Evolutionary conservation across 2,329 filamentous ascomycete species (phyloP).

Genomic region (Magnaporthiopsis rhizophila): DNA sequence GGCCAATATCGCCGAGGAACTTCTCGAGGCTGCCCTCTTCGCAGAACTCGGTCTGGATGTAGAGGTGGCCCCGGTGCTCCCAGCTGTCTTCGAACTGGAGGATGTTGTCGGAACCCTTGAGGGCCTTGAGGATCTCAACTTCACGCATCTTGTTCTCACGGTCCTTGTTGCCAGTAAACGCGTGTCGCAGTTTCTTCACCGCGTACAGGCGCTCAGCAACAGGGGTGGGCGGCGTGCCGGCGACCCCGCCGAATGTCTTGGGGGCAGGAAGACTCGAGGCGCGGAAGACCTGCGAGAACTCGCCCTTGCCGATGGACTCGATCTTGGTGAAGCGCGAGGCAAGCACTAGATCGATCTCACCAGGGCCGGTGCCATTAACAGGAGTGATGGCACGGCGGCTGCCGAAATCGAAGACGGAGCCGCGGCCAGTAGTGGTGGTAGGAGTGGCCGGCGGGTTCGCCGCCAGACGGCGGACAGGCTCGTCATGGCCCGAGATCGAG

Average conservation of each 20-base stretch:
- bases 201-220: constrained; percentile 64
- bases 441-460: constrained; percentile 70
- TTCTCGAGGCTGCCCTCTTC: constrained; percentile 85
- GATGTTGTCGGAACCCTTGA: constrained; percentile 76
- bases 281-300: constrained; percentile 88
- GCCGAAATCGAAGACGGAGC: constrained; percentile 44
- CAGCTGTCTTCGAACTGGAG: constrained; percentile 78
- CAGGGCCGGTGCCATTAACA: constrained; percentile 60
- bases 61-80: constrained; percentile 79
- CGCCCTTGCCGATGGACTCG: constrained; percentile 73
- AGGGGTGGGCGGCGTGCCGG: constrained; percentile 43
- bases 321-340: constrained; percentile 72
- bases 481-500: constrained; percentile 62
- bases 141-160: constrained; percentile 79
- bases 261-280: constrained; percentile 45
- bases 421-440: constrained; percentile 47
- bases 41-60: constrained; percentile 96
- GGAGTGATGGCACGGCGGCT: constrained; percentile 55
- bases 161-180: constrained; percentile 70
- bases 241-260: constrained; percentile 10
- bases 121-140: constrained; percentile 67
- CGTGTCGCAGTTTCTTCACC: constrained; percentile 85
- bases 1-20: constrained; percentile 76
- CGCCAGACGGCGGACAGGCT: constrained; percentile 18
- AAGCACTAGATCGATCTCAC: constrained; percentile 68